Conservation (phyloP, 176 grass and related monocot genomes). For the Pontederia crassipes region DNA sequence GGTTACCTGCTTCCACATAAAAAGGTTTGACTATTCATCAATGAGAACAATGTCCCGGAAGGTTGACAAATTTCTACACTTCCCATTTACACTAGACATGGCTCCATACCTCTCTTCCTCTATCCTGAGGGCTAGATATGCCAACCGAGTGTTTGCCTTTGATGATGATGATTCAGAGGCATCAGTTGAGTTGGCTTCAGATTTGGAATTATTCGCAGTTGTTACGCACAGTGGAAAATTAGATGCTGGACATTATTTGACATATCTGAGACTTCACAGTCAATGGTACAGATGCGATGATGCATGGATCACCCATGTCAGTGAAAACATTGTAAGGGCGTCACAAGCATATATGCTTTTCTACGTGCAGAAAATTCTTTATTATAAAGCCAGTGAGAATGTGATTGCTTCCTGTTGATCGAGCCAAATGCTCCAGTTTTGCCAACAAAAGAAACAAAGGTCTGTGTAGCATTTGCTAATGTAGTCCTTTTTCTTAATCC, state of each 20-base stretch:
- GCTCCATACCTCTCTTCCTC: conserved; percentile 79
- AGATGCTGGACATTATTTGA: conserved; percentile 87
- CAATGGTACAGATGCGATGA: conserved; percentile 97
- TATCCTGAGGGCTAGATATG: conserved; percentile 71
- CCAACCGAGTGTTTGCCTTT: conserved; percentile 73
- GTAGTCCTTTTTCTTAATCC: too few relatives aligned
- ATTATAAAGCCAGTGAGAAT: conserved; percentile 74
- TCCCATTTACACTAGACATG: conserved; percentile 93
- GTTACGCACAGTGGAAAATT: conserved; percentile 76
- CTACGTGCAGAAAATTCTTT: conserved; percentile 92
- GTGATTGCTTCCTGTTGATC: neutral
- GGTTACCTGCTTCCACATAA: conserved; percentile 89
- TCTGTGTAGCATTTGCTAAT: too few relatives aligned
- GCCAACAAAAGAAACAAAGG: neutral
- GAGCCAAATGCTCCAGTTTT: neutral
- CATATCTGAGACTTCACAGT: conserved; percentile 71
- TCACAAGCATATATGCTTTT: conserved; percentile 97
- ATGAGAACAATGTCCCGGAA: conserved; percentile 77
- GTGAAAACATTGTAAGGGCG: conserved; percentile 65
- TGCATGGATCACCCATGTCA: conserved; percentile 81
- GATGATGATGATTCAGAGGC: conserved; percentile 47
- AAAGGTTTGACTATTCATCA: conserved; percentile 83
- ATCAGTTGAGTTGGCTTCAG: conserved; percentile 42
- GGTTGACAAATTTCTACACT: conserved; percentile 79
- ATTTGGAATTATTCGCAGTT: conserved; percentile 92